Percentiles rank a stretch among this genome's conserved stretches.
phyloP scores from a whole-genome alignment of 1,284 basidiomycete genomes.

The Cutaneotrichosporon curvatum region DNA sequence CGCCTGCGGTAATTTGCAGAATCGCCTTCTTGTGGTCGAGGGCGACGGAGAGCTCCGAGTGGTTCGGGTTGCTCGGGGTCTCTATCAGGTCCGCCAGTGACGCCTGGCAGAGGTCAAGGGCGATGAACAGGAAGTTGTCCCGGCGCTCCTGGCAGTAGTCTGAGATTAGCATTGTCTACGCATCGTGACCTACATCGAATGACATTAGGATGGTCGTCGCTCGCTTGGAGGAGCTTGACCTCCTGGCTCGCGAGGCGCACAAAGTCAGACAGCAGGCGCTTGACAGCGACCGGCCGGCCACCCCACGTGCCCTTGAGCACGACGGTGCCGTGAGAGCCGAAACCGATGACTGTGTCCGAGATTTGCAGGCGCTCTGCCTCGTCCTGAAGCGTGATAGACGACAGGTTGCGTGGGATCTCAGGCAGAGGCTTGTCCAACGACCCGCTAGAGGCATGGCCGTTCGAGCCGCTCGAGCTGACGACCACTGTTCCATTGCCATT shows the following conservation, averaged over 20 bases:
- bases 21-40: constrained; percentile 86
- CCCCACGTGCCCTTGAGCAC: constrained; percentile 91
- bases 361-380: constrained; percentile 53
- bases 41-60: constrained; percentile 58
- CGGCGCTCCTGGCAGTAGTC: constrained; percentile 94
- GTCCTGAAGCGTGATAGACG: constrained; percentile 26
- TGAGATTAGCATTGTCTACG: constrained; percentile 15
- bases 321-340: constrained; percentile 93
- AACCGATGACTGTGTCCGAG: constrained; percentile 73
- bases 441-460: constrained; percentile 7
- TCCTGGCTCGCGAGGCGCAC: constrained; percentile 91
- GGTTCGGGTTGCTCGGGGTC: constrained; percentile 52
- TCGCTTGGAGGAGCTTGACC: constrained; percentile 88
- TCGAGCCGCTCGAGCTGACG: not conserved
- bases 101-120: constrained; percentile 91
- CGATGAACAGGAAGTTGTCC: constrained; percentile 91
- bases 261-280: constrained; percentile 90
- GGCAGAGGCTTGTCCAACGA: constrained; percentile 39
- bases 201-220: constrained; percentile 96
- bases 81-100: constrained; percentile 91
- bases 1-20: constrained; percentile 75
- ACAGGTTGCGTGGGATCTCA: constrained; percentile 34
- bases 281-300: constrained; percentile 92
- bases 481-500: too few relatives aligned
- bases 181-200: constrained; percentile 59